Base-by-base conservation (phyloP, 2,329 filamentous ascomycete genomes). In the Epicoccum nigrum region DNA sequence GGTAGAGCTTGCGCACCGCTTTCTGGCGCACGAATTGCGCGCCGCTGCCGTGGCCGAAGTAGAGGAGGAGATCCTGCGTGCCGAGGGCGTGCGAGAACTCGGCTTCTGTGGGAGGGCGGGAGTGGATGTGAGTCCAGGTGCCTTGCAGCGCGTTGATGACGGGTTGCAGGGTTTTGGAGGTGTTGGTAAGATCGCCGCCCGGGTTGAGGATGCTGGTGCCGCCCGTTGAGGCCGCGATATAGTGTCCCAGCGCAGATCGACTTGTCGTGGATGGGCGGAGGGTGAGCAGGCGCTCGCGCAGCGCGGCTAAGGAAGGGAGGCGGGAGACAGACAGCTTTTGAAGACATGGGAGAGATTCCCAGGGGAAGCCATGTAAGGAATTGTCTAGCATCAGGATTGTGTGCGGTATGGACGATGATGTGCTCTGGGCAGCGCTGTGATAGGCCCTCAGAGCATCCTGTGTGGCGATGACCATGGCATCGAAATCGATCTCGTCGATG, bases 401-500 rank as follows among this genome's bases (percentile, higher is more conserved):
- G 68, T 99, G 94, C 1, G 77, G 77, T 13, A 64, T 65, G 48
- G 57, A 65, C 44, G 60, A 60, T 6, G 77, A 76, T 19, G 77
- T 61, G 11, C 58, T 60, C 7, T 70, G 68, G 4, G 67, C 70
- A 19, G 72, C 74, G 46, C 81, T 80, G 64, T 96, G 87, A 67
- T 97, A 97, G 1, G 85, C 83, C 41, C 86, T 84, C 20, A 99
- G 77, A 2, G 92, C 90, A 73, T 97, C 93, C 31, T 91, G 83
- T 0, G 90, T 90, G 63, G 96, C 92, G 31, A 97, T 82, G 4
- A 92, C 86, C 84, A 99, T 95, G 38, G 81, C 77, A 62, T 99
- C 94, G 68, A 97, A 96, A 72, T 97, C 93, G 56, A 99, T 90
- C 75, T 99, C 94, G 63, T 99, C 94, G 73, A 97, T 97, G 0